These are phyloP conservation scores for Rossbeevera mucosa DNA, from an alignment of 768 basidiomycete genomes.

Conservation along the genomic window DNA sequence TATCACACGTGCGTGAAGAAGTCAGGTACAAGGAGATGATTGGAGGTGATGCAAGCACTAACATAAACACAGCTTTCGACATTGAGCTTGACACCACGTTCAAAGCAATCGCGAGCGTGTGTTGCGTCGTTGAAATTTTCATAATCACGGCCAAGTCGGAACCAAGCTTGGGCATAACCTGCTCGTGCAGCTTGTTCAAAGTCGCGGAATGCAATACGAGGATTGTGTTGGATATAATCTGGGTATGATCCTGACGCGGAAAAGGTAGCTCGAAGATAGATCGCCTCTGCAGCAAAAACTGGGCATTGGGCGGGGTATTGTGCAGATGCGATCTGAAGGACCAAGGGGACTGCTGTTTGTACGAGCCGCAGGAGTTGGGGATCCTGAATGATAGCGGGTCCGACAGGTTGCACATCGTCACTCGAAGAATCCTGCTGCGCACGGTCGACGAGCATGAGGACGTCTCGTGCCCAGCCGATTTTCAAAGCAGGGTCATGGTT, in stretches of 20 bases:
- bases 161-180: slow-evolving; percentile 84
- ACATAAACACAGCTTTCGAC: slow-evolving; percentile 84
- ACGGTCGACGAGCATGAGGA: slow-evolving; percentile 73
- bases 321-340: slow-evolving; percentile 52
- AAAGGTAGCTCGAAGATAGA: slow-evolving; percentile 74
- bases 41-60: slow-evolving; percentile 22
- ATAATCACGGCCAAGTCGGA: slow-evolving; percentile 85
- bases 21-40: background rate
- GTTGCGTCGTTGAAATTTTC: slow-evolving; percentile 75
- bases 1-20: slow-evolving; percentile 27
- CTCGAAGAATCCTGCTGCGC: slow-evolving; percentile 32
- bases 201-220: slow-evolving; percentile 80
- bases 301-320: slow-evolving; percentile 35
- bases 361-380: slow-evolving; percentile 55
- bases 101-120: slow-evolving; percentile 82
- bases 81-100: slow-evolving; percentile 67
- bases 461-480: slow-evolving; percentile 78
- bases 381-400: slow-evolving; percentile 54
- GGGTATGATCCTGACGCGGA: slow-evolving; percentile 70
- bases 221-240: slow-evolving; percentile 57
- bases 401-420: slow-evolving; percentile 40
- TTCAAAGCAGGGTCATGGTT: slow-evolving; percentile 55
- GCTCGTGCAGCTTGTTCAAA: slow-evolving; percentile 79
- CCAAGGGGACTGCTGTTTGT: slow-evolving; percentile 58
- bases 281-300: slow-evolving; percentile 58